These are phyloP conservation scores for Scorias spongiosa DNA, from an alignment of 2,329 filamentous ascomycete species.

Conservation along the genomic window DNA sequence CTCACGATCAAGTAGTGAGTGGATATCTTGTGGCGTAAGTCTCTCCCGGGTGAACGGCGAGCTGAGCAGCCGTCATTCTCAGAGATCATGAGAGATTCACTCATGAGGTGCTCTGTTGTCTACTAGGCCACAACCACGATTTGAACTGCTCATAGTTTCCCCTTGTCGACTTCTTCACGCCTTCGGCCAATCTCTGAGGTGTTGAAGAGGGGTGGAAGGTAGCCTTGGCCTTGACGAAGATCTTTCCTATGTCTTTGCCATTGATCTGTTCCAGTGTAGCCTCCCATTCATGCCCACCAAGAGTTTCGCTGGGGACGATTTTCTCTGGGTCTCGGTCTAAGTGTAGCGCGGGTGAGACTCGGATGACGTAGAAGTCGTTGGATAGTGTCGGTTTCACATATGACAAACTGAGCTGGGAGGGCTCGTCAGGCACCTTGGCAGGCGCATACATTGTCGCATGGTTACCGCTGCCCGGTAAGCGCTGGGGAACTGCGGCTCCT, in stretches of 20 bases:
- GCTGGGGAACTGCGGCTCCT: constrained; percentile 15
- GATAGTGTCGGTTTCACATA: constrained; percentile 48
- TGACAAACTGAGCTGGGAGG: constrained; percentile 32
- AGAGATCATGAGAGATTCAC: not conserved
- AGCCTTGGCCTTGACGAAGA: constrained; percentile 40
- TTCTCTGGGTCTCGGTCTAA: constrained; percentile 10
- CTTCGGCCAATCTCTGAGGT: constrained; percentile 9
- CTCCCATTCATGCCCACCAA: constrained; percentile 29
- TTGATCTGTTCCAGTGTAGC: constrained; percentile 39
- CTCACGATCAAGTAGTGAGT: no score
- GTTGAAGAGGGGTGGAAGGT: constrained; percentile 12
- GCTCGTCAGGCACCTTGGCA: constrained; percentile 12
- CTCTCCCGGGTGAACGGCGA: no score
- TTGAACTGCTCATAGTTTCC: constrained; percentile 16
- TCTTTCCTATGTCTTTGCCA: constrained; percentile 23
- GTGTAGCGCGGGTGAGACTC: constrained; percentile 25
- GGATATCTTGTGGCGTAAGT: no score
- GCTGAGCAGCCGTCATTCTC: no score
- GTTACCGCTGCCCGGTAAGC: constrained; percentile 16
- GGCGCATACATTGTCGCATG: constrained; percentile 17
- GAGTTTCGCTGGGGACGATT: constrained; percentile 20
- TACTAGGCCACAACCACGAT: constrained; percentile 18
- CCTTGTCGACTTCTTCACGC: constrained; percentile 5
- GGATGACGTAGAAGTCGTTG: constrained; percentile 49
- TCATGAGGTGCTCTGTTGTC: constrained; percentile 1